Percentiles rank a stretch among this genome's conserved stretches.
Evolutionary conservation across 768 basidiomycete genomes (phyloP).

Genomic region (Rhizopogon rudus): DNA sequence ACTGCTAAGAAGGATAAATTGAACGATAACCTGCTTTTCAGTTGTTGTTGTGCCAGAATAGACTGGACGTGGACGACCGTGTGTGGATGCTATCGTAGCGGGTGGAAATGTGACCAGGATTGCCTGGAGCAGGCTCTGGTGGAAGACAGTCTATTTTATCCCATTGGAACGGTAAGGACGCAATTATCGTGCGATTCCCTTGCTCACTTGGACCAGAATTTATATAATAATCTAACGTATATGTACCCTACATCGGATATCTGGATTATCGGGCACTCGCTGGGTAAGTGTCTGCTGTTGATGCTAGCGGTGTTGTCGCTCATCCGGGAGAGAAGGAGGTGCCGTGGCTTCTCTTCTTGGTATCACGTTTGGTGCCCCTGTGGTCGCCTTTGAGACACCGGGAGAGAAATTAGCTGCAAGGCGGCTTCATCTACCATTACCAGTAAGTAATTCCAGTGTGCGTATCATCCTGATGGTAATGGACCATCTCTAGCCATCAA

Average conservation of each 20-base stretch:
- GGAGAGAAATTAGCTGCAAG: constrained; percentile 78
- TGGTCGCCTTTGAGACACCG: constrained; percentile 85
- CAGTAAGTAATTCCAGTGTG: constrained; percentile 41
- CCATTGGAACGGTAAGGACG: constrained; percentile 74
- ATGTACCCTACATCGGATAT: constrained; percentile 90
- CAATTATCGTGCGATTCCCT: not conserved
- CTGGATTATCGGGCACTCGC: constrained; percentile 79
- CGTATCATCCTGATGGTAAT: not conserved
- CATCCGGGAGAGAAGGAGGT: constrained; percentile 30
- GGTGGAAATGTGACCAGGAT: constrained; percentile 74
- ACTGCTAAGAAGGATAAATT: constrained; percentile 90
- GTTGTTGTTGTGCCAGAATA: constrained; percentile 90
- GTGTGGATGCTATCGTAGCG: constrained; percentile 80
- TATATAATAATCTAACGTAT: constrained; percentile 91
- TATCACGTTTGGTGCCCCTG: constrained; percentile 84
- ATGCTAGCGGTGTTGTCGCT: constrained; percentile 21
- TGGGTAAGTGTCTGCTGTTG: constrained; percentile 40
- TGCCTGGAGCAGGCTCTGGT: constrained; percentile 75
- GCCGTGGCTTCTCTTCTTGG: constrained; percentile 81
- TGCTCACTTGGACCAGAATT: constrained; percentile 39
- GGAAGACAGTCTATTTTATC: constrained; percentile 84
- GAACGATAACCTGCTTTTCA: constrained; percentile 91
- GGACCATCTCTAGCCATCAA: constrained; percentile 47
- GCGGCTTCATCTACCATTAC: constrained; percentile 82
- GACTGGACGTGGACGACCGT: constrained; percentile 95